Base-by-base conservation (phyloP, 768 basidiomycete genomes). In the Infundibulicybe gibba region DNA sequence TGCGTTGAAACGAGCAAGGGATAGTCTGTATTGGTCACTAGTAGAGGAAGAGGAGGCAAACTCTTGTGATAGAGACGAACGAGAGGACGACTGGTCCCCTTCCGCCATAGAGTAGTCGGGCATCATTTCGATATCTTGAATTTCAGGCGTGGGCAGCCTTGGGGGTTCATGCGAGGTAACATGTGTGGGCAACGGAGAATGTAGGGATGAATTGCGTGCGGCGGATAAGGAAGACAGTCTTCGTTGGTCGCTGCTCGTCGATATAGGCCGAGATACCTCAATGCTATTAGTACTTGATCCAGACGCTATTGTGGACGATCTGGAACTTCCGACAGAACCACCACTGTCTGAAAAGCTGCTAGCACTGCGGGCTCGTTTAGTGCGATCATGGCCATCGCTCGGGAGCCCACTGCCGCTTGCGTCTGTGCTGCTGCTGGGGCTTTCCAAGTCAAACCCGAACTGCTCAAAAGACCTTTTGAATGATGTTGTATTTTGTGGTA, bases 401-500 rank as follows among this genome's bases (percentile, higher is more conserved):
- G 49, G 45, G 15, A 41, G 43, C 20, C 55, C 59, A 49, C 64
- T 68, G 43, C 58, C 48, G 50, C 64, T 61, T 6, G 52, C 32
- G 17, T 45, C 57, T 40, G 62, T 52, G 25, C 52, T 44, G 35
- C 55, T 54, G 40, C 55, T 58, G 8, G 77, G 75, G 48, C 74
- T 74, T 15, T 76, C 76, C 38, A 80, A 63, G 64, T 81, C 78
- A 49, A 79, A 76, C 25, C 76, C 77, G 51, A 76, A 79, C 55
- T 80, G 71, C 45, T 79, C 70, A 58, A 82, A 82, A 12, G 79
- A 77, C 40, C 80, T 72, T 54, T 82, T 82, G 66, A 82, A 81
- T 14, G 77, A 79, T 0, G 76, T 75, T 2, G 76, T 69, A 45
- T 60, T 70, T 1, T 72, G 54, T n/a, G 76, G 71, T 6, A 80